Evolutionary conservation across 2,329 filamentous ascomycete species (phyloP), one percentile per base, ranked within the genome.

Genomic region (Xenoacremonium recifei): DNA sequence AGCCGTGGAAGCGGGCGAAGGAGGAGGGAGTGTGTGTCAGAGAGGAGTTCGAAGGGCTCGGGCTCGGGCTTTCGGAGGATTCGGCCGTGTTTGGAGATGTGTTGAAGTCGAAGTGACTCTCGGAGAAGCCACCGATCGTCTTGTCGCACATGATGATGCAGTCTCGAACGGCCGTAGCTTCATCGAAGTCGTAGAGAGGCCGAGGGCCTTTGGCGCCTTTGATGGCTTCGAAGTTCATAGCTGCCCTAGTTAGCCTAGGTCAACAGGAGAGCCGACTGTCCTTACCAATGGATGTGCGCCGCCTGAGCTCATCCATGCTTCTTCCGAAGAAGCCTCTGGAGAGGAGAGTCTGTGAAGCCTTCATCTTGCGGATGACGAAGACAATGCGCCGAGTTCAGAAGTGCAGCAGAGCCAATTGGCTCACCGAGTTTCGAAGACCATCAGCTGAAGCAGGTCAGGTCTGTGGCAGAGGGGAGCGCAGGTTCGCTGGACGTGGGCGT

Each of bases 121-220:
- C 79, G 23, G 91, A 96, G 69, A 81, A 91, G 44, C 92, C 93
- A 48, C 92, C 92, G 18, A 95, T 89, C 58, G 92, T 85, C 43
- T 75, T 74, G 64, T 99, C 92, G 53, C 84, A 87, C 83, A 97
- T 93, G 51, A 87, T 73, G 64, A 95, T 93, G 65, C 76, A 80
- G 48, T 71, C 68, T 25, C 65, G 51, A 27, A 80, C 57, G 4
- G 71, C 69, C 17, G 70, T 67, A 31, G 69, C 60, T 15, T 60
- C 54, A 55, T 76, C 69, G 67, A 92, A 92, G 52, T 73, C 69
- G 57, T 84, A 77, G 23, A 93, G 75, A 6, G 76, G 70, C 45
- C 79, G 80, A 2, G 87, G 83, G 18, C 77, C 79, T 2, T 73
- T 75, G 18, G 86, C 79, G 19, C 76, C 76, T 52, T 80, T 82